Evolutionary conservation across 495 filamentous ascomycete genomes (phyloP).

Genomic region (Neurospora tetraspora): DNA sequence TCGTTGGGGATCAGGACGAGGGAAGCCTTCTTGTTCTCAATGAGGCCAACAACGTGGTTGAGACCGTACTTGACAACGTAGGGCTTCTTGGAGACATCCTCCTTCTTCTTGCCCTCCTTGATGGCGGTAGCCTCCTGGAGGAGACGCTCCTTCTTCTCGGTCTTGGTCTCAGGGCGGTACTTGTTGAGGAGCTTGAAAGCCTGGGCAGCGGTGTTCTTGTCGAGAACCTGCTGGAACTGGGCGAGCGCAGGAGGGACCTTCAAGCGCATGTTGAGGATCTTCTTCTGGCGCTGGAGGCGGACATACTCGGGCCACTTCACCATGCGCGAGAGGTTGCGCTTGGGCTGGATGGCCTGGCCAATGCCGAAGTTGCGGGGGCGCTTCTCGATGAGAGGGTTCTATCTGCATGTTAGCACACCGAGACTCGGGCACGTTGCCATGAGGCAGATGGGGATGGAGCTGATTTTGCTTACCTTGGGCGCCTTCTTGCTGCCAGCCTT

Average conservation of each 20-base stretch:
- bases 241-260: constrained; percentile 97
- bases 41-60: constrained; percentile 98
- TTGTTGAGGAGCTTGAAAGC: constrained; percentile 98
- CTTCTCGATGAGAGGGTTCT: constrained; percentile 99
- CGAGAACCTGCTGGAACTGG: constrained; percentile 94
- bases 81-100: constrained; percentile 99
- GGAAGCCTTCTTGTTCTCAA: constrained; percentile 99
- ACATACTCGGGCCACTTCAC: constrained; percentile 99
- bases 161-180: constrained; percentile 98
- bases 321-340: constrained; percentile 96
- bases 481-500: constrained; percentile 94
- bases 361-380: constrained; percentile 96
- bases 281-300: constrained; percentile 98
- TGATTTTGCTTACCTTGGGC: constrained; percentile 64
- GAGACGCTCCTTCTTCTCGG: constrained; percentile 99
- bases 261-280: constrained; percentile 96
- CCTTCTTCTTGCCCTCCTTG: constrained; percentile 99
- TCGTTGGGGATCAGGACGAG: constrained; percentile 98
- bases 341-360: constrained; percentile 97
- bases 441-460: neutral
- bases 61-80: constrained; percentile 99
- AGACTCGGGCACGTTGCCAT: neutral
- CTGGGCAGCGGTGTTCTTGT: constrained; percentile 97
- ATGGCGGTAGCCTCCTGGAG: constrained; percentile 95
- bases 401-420: constrained; percentile 22